Evolutionary conservation across 73 alveolate species (phyloP).

Genomic region (Paramecium pentaurelia): DNA sequence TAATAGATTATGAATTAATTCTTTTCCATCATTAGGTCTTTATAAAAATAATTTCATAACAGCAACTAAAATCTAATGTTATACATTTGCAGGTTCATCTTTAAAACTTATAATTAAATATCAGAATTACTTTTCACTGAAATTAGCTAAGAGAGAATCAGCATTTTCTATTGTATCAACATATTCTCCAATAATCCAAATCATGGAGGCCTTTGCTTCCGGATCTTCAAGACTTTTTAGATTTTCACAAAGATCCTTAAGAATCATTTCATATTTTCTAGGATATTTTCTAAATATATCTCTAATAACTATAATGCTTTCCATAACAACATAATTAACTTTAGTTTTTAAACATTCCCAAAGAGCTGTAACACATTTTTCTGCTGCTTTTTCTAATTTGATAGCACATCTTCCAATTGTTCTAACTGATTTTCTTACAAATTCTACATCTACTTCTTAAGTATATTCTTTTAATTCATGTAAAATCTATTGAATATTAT

Average conservation of each 20-base stretch:
- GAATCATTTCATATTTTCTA: conserved; percentile 87
- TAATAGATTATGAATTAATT: conserved; percentile 73
- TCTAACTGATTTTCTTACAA: conserved; percentile 91
- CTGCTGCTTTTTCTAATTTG: conserved; percentile 93
- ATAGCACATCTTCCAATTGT: conserved; percentile 97
- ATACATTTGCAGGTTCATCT: conserved; percentile 82
- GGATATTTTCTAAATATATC: conserved; percentile 98
- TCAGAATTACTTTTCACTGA: conserved; percentile 78
- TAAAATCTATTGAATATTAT: conserved; percentile 95
- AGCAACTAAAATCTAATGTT: conserved; percentile 78
- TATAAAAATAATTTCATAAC: conserved; percentile 94
- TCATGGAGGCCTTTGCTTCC: conserved; percentile 99
- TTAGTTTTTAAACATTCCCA: conserved; percentile 85
- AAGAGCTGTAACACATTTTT: conserved; percentile 79
- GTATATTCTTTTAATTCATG: conserved; percentile 97
- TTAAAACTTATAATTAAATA: conserved; percentile 60
- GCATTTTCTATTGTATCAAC: conserved; percentile 98
- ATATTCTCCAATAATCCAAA: conserved; percentile 99
- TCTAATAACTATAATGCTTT: conserved; percentile 96
- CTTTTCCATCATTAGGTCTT: conserved; percentile 82
- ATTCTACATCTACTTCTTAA: conserved; percentile 95
- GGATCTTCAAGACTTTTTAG: conserved; percentile 90
- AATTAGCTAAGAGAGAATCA: conserved; percentile 83
- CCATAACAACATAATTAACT: conserved; percentile 98
- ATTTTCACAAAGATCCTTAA: conserved; percentile 89